Percentiles rank a stretch among this genome's conserved stretches.
These are phyloP conservation scores for Sporormia fimetaria DNA, from an alignment of 495 filamentous ascomycete species.

Conservation along the genomic window DNA sequence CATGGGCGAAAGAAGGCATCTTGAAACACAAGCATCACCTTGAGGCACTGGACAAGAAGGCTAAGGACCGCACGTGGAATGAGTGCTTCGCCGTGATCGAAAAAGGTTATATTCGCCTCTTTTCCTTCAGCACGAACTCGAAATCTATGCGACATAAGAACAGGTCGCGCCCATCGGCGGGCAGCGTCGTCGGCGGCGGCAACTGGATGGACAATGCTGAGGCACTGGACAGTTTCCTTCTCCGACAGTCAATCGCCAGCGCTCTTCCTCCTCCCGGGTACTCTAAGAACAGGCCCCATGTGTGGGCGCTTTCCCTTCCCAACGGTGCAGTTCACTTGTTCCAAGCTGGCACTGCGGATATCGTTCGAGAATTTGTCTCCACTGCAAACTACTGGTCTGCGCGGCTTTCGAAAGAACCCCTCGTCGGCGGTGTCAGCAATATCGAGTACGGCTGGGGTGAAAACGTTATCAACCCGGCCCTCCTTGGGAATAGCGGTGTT, in stretches of 20 bases:
- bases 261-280: constrained; percentile 84
- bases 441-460: constrained; percentile 97
- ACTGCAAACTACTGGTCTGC: constrained; percentile 98
- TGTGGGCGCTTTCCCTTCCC: constrained; percentile 90
- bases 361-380: constrained; percentile 83
- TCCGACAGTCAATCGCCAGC: constrained; percentile 87
- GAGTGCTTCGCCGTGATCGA: constrained; percentile 98
- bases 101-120: constrained; percentile 89
- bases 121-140: constrained; percentile 66
- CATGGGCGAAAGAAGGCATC: constrained; percentile 96
- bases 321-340: constrained; percentile 93
- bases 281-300: constrained; percentile 78
- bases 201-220: constrained; percentile 97
- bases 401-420: constrained; percentile 79
- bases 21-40: constrained; percentile 94
- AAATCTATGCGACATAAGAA: constrained; percentile 63
- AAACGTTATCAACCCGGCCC: constrained; percentile 64
- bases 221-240: constrained; percentile 69
- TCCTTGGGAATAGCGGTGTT: constrained; percentile 34
- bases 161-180: constrained; percentile 42
- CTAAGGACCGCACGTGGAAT: constrained; percentile 85
- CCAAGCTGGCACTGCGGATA: constrained; percentile 91
- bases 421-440: constrained; percentile 87
- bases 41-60: constrained; percentile 75
- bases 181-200: constrained; percentile 75